A percentile compares a stretch with the other conserved stretches of the same genome.
Conservation (phyloP, 768 basidiomycete genomes). For the Macrolepiota fuliginosa region DNA sequence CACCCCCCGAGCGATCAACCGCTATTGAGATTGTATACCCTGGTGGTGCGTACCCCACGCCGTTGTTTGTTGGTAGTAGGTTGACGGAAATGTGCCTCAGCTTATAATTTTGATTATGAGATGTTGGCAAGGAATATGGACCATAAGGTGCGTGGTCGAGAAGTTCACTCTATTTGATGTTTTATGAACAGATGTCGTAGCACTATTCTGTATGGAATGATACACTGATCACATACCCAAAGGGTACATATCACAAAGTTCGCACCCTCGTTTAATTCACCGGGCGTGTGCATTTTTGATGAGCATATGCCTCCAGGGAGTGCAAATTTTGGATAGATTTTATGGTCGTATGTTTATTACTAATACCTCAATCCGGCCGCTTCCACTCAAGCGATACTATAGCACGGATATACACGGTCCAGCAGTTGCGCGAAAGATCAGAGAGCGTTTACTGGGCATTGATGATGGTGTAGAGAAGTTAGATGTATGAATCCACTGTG, state of each 20-base stretch:
- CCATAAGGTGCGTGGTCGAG: constrained; percentile 28
- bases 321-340: constrained; percentile 44
- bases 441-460: constrained; percentile 40
- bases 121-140: constrained; percentile 40
- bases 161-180: not conserved
- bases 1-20: constrained; percentile 54
- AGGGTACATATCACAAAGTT: constrained; percentile 29
- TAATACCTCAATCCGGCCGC: too few relatives aligned
- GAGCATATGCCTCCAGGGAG: constrained; percentile 49
- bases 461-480: constrained; percentile 1
- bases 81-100: constrained; percentile 18
- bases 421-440: constrained; percentile 54
- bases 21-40: constrained; percentile 73
- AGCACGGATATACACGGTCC: constrained; percentile 49
- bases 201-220: constrained; percentile 72
- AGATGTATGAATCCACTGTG: not conserved
- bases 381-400: not conserved
- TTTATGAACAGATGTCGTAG: constrained; percentile 17
- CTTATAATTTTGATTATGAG: constrained; percentile 38
- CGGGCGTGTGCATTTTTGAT: not conserved
- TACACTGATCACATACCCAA: constrained; percentile 39
- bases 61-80: not conserved
- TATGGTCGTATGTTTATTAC: constrained; percentile 11
- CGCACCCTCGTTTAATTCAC: not conserved
- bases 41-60: constrained; percentile 30